These are phyloP conservation scores for Speleostelium caveatum DNA, from an alignment of 78 protist genomes.

Conservation along the genomic window DNA sequence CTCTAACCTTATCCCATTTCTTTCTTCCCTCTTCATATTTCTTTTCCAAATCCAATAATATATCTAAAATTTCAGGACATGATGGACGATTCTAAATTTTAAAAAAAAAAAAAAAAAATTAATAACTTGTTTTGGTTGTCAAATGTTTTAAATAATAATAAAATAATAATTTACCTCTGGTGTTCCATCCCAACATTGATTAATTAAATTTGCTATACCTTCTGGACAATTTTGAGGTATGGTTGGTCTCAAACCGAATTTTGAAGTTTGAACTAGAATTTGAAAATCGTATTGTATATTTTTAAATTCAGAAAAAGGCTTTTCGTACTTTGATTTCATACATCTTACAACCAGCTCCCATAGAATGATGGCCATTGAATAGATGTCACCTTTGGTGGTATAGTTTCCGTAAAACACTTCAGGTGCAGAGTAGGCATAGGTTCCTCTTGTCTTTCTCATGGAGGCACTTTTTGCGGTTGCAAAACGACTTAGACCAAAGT, in stretches of 20 bases:
- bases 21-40: constrained; percentile 51
- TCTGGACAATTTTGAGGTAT: constrained; percentile 84
- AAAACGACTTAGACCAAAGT: constrained; percentile 60
- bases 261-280: constrained; percentile 59
- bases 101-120: background rate
- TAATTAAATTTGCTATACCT: constrained; percentile 55
- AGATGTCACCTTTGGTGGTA: constrained; percentile 77
- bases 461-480: constrained; percentile 42
- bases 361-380: constrained; percentile 65
- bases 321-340: constrained; percentile 68
- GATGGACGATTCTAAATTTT: constrained; percentile 49
- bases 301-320: constrained; percentile 75
- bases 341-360: constrained; percentile 79
- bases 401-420: constrained; percentile 70
- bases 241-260: constrained; percentile 65
- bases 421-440: constrained; percentile 82
- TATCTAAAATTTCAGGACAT: constrained; percentile 67
- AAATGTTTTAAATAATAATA: background rate
- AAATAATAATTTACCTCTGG: constrained; percentile 68
- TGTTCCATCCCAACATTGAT: constrained; percentile 53
- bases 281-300: constrained; percentile 82
- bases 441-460: constrained; percentile 55
- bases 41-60: constrained; percentile 34
- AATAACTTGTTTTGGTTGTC: background rate
- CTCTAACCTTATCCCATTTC: constrained; percentile 75